Evolutionary conservation across 208 protist species (phyloP).

Genomic region (Crithidia bombi): DNA sequence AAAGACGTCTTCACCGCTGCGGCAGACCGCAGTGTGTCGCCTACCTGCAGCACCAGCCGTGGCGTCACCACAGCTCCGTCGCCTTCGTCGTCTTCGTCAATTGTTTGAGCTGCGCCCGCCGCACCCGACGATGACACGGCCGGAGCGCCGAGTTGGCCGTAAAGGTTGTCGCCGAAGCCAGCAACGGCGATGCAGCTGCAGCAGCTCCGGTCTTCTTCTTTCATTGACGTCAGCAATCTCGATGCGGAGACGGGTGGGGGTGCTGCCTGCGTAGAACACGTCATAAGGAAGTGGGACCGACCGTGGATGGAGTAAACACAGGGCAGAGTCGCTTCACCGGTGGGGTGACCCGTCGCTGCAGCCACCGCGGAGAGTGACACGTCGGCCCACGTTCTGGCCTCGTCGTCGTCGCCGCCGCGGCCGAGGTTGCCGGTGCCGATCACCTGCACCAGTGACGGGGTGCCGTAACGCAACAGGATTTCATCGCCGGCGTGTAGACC

Average conservation of each 20-base stretch:
- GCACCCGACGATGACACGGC: not conserved
- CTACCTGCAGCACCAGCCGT: conserved; percentile 34
- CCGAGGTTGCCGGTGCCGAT: conserved; percentile 67
- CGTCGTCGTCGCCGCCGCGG: conserved; percentile 54
- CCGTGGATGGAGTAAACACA: conserved; percentile 41
- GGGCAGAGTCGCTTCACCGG: not conserved
- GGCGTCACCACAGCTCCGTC: conserved; percentile 22
- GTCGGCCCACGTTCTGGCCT: conserved; percentile 26
- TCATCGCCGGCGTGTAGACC: conserved; percentile 75
- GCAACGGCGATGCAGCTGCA: conserved; percentile 39
- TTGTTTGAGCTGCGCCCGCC: not conserved
- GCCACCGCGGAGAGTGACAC: conserved; percentile 9
- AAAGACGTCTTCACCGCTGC: conserved; percentile 5
- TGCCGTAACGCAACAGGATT: conserved; percentile 44
- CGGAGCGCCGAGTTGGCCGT: conserved; percentile 67
- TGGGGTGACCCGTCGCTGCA: not conserved
- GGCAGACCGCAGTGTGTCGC: conserved; percentile 39
- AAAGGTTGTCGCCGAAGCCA: conserved; percentile 85
- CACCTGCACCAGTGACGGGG: conserved; percentile 25
- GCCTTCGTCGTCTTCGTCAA: conserved; percentile 1
- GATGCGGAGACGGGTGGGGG: not conserved
- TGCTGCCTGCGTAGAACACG: not conserved
- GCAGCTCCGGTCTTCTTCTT: too few relatives aligned
- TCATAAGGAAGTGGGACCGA: conserved; percentile 58
- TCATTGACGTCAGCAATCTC: not conserved